A percentile compares a stretch with the other conserved stretches of the same genome.
These are phyloP conservation scores for Cucumis hystrix DNA, from an alignment of 306 rosid species.

Conservation along the genomic window DNA sequence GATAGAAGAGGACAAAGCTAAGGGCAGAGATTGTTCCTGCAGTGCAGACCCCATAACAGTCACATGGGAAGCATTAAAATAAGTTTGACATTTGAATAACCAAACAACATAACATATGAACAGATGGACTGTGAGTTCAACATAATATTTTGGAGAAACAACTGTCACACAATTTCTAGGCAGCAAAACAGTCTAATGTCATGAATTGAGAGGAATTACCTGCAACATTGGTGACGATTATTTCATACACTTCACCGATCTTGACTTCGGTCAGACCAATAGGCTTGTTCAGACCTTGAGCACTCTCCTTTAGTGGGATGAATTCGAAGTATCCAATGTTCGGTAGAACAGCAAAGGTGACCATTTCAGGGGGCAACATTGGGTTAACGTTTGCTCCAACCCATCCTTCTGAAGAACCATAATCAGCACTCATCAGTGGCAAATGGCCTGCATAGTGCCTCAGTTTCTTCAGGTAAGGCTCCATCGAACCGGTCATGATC, in stretches of 20 bases:
- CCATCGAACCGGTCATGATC: conserved; percentile 95
- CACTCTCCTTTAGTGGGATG: conserved; percentile 33
- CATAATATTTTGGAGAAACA: neutral
- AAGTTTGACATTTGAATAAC: neutral
- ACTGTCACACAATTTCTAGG: neutral
- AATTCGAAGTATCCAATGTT: conserved; percentile 87
- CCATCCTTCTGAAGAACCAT: conserved; percentile 98
- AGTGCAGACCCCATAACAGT: neutral
- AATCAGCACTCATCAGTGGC: conserved; percentile 75
- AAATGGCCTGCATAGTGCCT: conserved; percentile 74
- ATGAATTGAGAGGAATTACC: conserved; percentile 31
- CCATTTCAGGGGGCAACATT: conserved; percentile 44
- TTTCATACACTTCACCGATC: conserved; percentile 64
- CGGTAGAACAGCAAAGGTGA: conserved; percentile 70
- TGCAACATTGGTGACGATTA: conserved; percentile 56
- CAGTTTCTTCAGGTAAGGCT: conserved; percentile 54
- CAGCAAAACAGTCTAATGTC: neutral
- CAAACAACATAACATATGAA: neutral
- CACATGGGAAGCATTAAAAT: conserved; percentile 18
- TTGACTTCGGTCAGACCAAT: conserved; percentile 62
- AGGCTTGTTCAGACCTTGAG: conserved; percentile 18
- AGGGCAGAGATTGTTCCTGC: neutral
- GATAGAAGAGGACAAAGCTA: neutral
- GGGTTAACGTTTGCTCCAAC: conserved; percentile 74
- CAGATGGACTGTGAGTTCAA: neutral